Evolutionary conservation across 805 yeast genomes (phyloP).

Genomic region (Saturnispora halmiae): DNA sequence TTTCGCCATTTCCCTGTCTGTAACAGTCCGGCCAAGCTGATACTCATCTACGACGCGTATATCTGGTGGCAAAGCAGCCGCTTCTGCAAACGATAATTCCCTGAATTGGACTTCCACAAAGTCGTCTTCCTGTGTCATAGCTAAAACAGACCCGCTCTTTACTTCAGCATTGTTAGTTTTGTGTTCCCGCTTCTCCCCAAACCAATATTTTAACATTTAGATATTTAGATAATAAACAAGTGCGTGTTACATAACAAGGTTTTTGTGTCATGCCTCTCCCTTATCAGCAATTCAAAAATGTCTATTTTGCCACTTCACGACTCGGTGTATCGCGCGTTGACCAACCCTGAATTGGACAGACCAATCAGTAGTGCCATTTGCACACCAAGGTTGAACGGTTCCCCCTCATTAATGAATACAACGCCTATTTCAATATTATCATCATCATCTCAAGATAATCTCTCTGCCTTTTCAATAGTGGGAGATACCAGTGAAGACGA

Average conservation of each 20-base stretch:
- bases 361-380: slow-evolving; percentile 4
- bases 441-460: slow-evolving; percentile 11
- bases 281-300: slow-evolving; percentile 2
- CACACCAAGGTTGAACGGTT: background rate
- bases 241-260: background rate
- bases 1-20: slow-evolving; percentile 24
- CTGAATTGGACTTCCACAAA: slow-evolving; percentile 40
- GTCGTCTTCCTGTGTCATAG: slow-evolving; percentile 28
- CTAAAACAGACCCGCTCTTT: slow-evolving; percentile 4
- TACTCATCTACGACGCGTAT: slow-evolving; percentile 23
- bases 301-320: slow-evolving; percentile 10
- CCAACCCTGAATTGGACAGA: slow-evolving; percentile 8
- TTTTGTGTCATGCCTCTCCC: slow-evolving; percentile 2
- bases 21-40: slow-evolving; percentile 26
- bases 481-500: slow-evolving; percentile 2
- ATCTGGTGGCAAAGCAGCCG: slow-evolving; percentile 29
- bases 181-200: background rate
- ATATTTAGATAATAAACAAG: background rate
- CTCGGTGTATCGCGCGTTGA: slow-evolving; percentile 8
- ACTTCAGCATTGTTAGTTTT: background rate
- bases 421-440: slow-evolving; percentile 4
- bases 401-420: slow-evolving; percentile 1
- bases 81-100: slow-evolving; percentile 46
- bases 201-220: slow-evolving; percentile 5
- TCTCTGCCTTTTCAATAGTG: slow-evolving; percentile 4